Percentiles rank a stretch among this genome's conserved stretches.
phyloP scores from a whole-genome alignment of 257 asterid genomes.

The Jaltomata sinuosa region DNA sequence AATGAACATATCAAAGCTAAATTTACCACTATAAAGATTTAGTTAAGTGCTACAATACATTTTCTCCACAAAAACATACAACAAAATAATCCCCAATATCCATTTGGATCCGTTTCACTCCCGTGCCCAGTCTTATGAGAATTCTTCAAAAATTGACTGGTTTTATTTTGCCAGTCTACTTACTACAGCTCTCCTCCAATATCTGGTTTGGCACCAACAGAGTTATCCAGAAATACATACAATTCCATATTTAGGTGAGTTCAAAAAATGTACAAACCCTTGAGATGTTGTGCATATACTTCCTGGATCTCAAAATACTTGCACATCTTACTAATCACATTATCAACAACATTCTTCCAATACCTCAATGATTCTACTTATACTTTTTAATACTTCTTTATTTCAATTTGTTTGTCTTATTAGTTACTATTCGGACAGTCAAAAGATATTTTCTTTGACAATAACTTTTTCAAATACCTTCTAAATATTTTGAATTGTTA shows the following conservation, averaged over 20 bases:
- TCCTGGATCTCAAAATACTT: neutral
- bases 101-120: neutral
- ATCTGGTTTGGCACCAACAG: neutral
- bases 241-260: neutral
- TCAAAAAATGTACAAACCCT: neutral
- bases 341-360: neutral
- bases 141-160: neutral
- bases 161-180: neutral
- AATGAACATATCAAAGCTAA: slow-evolving; percentile 76
- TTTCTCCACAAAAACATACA: neutral
- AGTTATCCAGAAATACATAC: neutral
- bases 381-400: neutral
- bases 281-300: neutral
- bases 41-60: slow-evolving; percentile 40
- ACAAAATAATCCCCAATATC: neutral
- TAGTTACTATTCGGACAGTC: neutral
- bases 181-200: neutral
- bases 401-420: neutral
- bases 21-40: slow-evolving; percentile 52
- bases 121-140: neutral
- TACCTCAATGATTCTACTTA: neutral
- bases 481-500: neutral
- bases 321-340: neutral
- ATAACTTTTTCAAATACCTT: neutral
- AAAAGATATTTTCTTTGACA: neutral